Evolutionary conservation across 495 filamentous ascomycete species (phyloP), one percentile per base, ranked within the genome.

Genomic region (Penicillium taxi): DNA sequence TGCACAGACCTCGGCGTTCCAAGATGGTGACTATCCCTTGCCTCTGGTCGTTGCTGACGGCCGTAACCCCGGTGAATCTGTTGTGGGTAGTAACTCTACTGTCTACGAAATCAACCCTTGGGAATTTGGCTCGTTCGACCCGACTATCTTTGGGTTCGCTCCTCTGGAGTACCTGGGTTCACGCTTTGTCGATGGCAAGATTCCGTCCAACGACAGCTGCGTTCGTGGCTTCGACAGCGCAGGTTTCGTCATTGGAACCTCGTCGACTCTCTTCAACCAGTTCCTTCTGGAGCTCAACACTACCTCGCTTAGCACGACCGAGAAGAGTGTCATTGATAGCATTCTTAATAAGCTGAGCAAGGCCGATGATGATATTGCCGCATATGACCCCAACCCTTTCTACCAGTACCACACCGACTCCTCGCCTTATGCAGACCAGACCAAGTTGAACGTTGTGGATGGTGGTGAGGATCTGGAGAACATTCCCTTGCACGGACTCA

Each of bases 381-480:
- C 81, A 41, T 94, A 81, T 60, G 64, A 65, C 7, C 84, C 85
- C 3, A 96, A 96, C 60, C 90, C 90, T 0, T 96, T 96, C 66
- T 79, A 74, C 43, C 56, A 67, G 38, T 94, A 74, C 59, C 73
- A 83, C 60, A 70, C 72, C 20, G 49, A 58, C 6, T 74, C 70
- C 9, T 89, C 86, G 52, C 75, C 66, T 0, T 73, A 70, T 19
- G 70, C 80, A 9, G 26, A 59, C 21, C 58, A 69, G 6, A 40
- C 52, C 19, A 59, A 73, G 31, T 74, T 96, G 15, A 82, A 81
- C 20, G 72, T 96, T 13, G 83, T 90, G 11, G 89, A 96, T 53
- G 89, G 90, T 21, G 90, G 89, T 27, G 73, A 84, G 53, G 90
- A 95, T 53, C 51, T 77, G 13, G 84, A 96, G 53, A 95, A 95